Base-by-base conservation (phyloP, 495 filamentous ascomycete species). In the Neurospora sp. region DNA sequence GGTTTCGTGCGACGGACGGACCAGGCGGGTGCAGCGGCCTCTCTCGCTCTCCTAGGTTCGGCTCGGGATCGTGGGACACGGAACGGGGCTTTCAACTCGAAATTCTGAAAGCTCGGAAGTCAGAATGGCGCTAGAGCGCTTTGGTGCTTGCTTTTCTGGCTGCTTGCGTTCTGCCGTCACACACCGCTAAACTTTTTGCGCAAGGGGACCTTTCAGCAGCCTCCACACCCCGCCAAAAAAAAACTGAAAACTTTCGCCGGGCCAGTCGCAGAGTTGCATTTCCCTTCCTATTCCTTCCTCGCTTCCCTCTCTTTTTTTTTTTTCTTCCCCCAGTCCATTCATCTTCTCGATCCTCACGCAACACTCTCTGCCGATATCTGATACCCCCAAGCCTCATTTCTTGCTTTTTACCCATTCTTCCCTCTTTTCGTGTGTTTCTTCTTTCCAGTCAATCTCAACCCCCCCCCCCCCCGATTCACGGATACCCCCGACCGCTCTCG, bases 171-270 rank as follows among this genome's bases (percentile, higher is more conserved):
- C 41, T 79, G 78, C 78, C 78, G 48, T 2, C 0, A 0, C 41
- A 71, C 72, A 80, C 78, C 78, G 78, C 77, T 72, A 75, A 77
- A 53, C 61, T 75, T 75, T 75, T 48, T 59, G 61, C 37, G 20
- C 39, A 45, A 31, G 31, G 69, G 42, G 40, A 70, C 20, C 42
- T 53, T 70, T 70, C 22, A 44, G 53, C 22, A 27, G 53, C 53
- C 53, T 61, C 22, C 53, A 61, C 53, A 61, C 53, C 53, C 53
- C 53, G 53, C 53, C 40, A 53, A 70, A 53, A 70, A 53, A 61
- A 53, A 61, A 18, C 22, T 3, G 38, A 71, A 45, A 70, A 68
- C 71, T 69, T 71, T 72, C 69, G 38, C 42, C 7, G 53, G 53
- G 53, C 53, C 53, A 61, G 53, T 61, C 53, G 53, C 53, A 3